Conservation (phyloP, 2,329 filamentous ascomycete species). For the Samsoniella hepiali region DNA sequence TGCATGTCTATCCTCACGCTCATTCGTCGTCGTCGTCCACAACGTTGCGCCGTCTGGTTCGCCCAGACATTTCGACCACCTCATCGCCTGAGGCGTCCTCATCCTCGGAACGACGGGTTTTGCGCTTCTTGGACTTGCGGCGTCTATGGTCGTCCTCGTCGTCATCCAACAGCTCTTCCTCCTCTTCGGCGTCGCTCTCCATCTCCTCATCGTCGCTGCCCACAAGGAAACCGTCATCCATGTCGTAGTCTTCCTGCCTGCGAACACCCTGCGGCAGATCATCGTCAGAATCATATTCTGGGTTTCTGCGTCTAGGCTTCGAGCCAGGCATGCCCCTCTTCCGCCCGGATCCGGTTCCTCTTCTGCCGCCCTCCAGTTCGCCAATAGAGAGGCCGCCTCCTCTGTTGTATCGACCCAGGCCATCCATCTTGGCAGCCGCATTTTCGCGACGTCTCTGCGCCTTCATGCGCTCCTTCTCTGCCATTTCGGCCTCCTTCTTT, state of each 20-base stretch:
- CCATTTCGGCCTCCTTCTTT: slow-evolving; percentile 68
- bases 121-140: slow-evolving; percentile 47
- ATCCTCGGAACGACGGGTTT: slow-evolving; percentile 46
- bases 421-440: slow-evolving; percentile 61
- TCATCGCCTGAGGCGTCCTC: slow-evolving; percentile 54
- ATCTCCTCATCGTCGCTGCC: slow-evolving; percentile 68
- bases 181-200: slow-evolving; percentile 61
- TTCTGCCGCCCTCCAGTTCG: slow-evolving; percentile 63
- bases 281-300: slow-evolving; percentile 75
- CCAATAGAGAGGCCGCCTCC: slow-evolving; percentile 63
- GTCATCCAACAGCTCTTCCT: slow-evolving; percentile 47
- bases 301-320: slow-evolving; percentile 51
- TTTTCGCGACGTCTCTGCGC: slow-evolving; percentile 65
- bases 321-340: slow-evolving; percentile 52
- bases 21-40: slow-evolving; percentile 61
- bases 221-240: slow-evolving; percentile 76
- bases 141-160: slow-evolving; percentile 49
- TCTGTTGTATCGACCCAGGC: slow-evolving; percentile 47
- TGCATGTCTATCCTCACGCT: slow-evolving; percentile 18
- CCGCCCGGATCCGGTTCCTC: slow-evolving; percentile 42
- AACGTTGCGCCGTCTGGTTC: slow-evolving; percentile 52
- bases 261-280: slow-evolving; percentile 60
- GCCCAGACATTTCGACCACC: slow-evolving; percentile 42
- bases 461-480: slow-evolving; percentile 70
- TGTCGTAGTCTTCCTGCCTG: slow-evolving; percentile 72